Base-by-base conservation (phyloP, 495 filamentous ascomycete species). In the Copromyces sp. region DNA sequence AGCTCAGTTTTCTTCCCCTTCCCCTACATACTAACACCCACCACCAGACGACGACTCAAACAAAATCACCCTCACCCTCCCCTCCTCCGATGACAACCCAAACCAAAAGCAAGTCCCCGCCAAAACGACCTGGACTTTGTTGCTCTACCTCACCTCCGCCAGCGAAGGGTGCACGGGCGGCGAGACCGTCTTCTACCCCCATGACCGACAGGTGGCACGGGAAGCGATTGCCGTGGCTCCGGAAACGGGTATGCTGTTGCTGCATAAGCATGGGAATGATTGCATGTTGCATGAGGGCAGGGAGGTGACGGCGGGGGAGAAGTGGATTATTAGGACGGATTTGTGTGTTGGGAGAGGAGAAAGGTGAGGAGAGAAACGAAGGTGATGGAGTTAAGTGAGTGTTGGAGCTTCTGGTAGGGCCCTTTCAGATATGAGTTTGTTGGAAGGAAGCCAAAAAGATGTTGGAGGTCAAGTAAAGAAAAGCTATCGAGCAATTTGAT, bases 261-360 rank as follows among this genome's bases (percentile, higher is more conserved):
- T 98, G 53, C 95, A 98, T 83, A 92, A 90, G 41, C 95, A 98
- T 81, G 95, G 95, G 1, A 87, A 93, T 73, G 89, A 92, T 68
- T 97, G 95, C 81, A 88, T 98, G 86, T 81, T 97, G 69, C 95
- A 97, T 82, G 94, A 98, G 80, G 94, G 94, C 9, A 86, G 84
- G 73, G 88, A 95, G 76, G 94, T 97, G 0, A 87, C 79, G 0
- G 84, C 86, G 53, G 95, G 94, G 16, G 94, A 97, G 80, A 98
- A 97, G 79, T 98, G 94, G 94, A 90, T 98, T 70, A 86, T 98
- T 69, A 84, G 95, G 71, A 97, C 91, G 69, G 95, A 97, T 84
- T 81, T 97, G 71, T 94, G 94, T 76, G 89, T 97, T 16, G 53
- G 14, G 16, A 65, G 35, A 5, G 69, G 35, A 11, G 69, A 40